phyloP scores from a whole-genome alignment of 257 asterid species.

The Fraxinus americana region DNA sequence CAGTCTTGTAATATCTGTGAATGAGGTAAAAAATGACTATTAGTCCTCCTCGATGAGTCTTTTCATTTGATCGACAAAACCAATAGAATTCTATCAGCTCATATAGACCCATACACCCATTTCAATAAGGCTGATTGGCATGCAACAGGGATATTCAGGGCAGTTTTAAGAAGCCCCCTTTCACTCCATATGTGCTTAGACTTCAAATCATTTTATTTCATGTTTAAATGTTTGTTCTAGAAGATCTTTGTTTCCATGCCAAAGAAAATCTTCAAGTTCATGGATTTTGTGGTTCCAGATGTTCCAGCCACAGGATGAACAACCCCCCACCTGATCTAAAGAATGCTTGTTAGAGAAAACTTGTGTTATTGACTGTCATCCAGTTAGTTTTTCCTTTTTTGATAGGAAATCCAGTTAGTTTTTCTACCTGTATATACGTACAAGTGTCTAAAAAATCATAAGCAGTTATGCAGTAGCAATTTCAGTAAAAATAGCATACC shows the following conservation, averaged over 20 bases:
- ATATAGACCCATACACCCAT: not conserved
- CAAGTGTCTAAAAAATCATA: not conserved
- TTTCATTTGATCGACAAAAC: not conserved
- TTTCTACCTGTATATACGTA: not conserved
- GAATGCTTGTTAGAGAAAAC: not conserved
- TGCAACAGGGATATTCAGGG: not conserved
- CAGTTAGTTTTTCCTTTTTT: not conserved
- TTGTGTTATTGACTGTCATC: not conserved
- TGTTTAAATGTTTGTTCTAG: not conserved
- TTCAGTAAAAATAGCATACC: conserved; percentile 35
- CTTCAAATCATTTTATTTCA: not conserved
- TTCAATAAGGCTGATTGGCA: too few relatives aligned
- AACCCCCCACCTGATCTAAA: not conserved
- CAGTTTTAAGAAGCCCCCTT: not conserved
- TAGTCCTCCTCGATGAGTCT: not conserved
- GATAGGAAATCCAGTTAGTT: not conserved
- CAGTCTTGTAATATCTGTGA: not conserved
- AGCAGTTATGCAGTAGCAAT: conserved; percentile 2
- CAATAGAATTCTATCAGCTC: not conserved
- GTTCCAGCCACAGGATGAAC: not conserved
- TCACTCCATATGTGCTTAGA: not conserved
- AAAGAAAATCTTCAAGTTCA: too few relatives aligned
- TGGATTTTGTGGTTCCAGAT: too few relatives aligned
- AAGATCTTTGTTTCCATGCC: not conserved
- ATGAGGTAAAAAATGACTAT: not conserved